Conservation (phyloP, 164 flowering plant species). For the Umbilicus rupestris region DNA sequence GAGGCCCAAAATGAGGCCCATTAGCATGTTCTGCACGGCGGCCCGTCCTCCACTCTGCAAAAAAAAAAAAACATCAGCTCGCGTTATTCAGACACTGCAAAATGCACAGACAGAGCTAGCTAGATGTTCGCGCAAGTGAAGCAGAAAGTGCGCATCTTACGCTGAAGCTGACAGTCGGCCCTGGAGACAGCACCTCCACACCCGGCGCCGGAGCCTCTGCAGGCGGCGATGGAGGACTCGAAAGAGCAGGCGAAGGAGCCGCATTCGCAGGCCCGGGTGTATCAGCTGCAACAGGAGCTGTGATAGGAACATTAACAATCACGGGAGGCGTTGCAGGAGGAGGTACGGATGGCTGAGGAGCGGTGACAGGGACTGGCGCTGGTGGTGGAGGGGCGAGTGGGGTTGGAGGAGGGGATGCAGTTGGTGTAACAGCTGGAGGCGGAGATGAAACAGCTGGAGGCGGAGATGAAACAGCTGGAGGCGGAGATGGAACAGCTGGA, state of each 20-base stretch:
- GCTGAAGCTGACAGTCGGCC: slow-evolving; percentile 1
- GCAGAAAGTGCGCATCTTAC: background rate
- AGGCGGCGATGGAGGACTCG: slow-evolving; percentile 4
- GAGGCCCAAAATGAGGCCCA: background rate
- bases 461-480: background rate
- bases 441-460: too few relatives aligned
- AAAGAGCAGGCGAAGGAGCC: background rate
- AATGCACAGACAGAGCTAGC: too few relatives aligned
- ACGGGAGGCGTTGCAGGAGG: background rate
- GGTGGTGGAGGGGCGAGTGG: background rate
- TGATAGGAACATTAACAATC: background rate
- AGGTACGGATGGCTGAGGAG: background rate
- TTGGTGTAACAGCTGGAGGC: background rate
- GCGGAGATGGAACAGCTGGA: background rate
- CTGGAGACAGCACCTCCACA: background rate
- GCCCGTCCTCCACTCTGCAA: background rate
- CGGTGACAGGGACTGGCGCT: background rate
- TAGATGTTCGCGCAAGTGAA: background rate
- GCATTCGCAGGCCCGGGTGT: background rate
- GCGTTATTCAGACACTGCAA: background rate
- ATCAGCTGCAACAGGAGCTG: background rate
- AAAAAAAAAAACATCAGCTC: background rate
- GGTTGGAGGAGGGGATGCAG: background rate
- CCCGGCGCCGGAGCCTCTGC: slow-evolving; percentile 1
- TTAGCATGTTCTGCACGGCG: background rate